phyloP scores from a whole-genome alignment of 495 filamentous ascomycete genomes.

The Terfezia boudieri region DNA sequence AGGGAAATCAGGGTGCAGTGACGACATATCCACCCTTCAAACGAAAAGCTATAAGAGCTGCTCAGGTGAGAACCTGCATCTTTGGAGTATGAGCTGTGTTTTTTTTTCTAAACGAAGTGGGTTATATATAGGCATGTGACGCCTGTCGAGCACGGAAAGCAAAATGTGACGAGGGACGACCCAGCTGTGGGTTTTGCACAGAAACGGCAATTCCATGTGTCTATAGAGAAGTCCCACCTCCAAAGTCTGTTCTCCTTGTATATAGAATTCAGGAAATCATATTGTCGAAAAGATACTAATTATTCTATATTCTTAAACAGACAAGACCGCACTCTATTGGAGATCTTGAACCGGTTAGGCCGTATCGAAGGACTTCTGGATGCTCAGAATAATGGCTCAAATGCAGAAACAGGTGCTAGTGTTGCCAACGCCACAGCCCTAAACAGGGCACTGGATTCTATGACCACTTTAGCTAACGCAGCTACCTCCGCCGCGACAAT shows the following conservation, averaged over 20 bases:
- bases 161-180: slow-evolving; percentile 41
- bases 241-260: slow-evolving; percentile 26
- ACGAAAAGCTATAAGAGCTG: slow-evolving; percentile 19
- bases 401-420: neutral
- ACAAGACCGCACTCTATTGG: slow-evolving; percentile 18
- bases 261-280: neutral
- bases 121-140: slow-evolving; percentile 34
- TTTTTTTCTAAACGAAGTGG: neutral
- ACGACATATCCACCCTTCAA: slow-evolving; percentile 18
- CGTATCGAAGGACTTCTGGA: slow-evolving; percentile 16
- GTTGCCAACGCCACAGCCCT: neutral
- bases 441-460: neutral
- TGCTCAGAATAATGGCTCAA: neutral
- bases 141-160: slow-evolving; percentile 38
- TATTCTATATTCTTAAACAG: slow-evolving; percentile 1
- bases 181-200: slow-evolving; percentile 35
- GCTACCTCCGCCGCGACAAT: neutral
- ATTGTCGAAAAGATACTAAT: neutral
- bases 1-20: slow-evolving; percentile 6
- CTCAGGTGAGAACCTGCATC: slow-evolving; percentile 10
- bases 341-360: slow-evolving; percentile 17
- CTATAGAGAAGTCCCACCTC: slow-evolving; percentile 37
- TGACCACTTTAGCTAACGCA: neutral
- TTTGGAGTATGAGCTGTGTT: neutral
- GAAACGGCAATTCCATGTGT: slow-evolving; percentile 33